phyloP scores from a whole-genome alignment of 2,329 filamentous ascomycete species.

The Aspergillaceae sp. region DNA sequence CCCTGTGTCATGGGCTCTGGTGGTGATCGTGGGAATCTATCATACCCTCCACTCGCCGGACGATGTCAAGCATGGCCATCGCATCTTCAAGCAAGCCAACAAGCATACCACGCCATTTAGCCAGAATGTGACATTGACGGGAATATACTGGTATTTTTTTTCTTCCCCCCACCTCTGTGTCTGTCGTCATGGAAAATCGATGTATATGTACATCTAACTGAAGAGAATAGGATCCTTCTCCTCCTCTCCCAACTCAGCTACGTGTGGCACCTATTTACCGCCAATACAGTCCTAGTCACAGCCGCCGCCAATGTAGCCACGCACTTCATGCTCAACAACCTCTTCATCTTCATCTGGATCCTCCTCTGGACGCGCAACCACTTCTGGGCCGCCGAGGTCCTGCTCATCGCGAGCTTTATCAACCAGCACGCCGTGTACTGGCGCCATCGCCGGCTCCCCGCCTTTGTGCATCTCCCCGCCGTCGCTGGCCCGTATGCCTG shows the following conservation, averaged over 20 bases:
- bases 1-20: conserved; percentile 63
- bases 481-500: conserved; percentile 73
- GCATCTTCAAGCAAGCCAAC: conserved; percentile 68
- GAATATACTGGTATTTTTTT: conserved; percentile 63
- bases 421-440: conserved; percentile 75
- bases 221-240: conserved; percentile 53
- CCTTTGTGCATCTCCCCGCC: conserved; percentile 66
- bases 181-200: too few relatives aligned
- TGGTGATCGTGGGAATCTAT: conserved; percentile 64
- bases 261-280: conserved; percentile 65
- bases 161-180: background rate
- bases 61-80: conserved; percentile 53
- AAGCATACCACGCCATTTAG: conserved; percentile 63
- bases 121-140: conserved; percentile 54
- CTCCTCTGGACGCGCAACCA: conserved; percentile 71
- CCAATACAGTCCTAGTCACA: conserved; percentile 53
- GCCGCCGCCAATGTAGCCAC: conserved; percentile 68
- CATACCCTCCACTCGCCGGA: conserved; percentile 59
- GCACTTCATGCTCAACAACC: conserved; percentile 80
- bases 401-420: conserved; percentile 72
- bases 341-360: conserved; percentile 72
- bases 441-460: conserved; percentile 62
- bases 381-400: conserved; percentile 67
- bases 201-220: background rate
- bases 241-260: conserved; percentile 70